Conservation (phyloP, 2,329 filamentous ascomycete genomes). For the Trichoderma harzianum region DNA sequence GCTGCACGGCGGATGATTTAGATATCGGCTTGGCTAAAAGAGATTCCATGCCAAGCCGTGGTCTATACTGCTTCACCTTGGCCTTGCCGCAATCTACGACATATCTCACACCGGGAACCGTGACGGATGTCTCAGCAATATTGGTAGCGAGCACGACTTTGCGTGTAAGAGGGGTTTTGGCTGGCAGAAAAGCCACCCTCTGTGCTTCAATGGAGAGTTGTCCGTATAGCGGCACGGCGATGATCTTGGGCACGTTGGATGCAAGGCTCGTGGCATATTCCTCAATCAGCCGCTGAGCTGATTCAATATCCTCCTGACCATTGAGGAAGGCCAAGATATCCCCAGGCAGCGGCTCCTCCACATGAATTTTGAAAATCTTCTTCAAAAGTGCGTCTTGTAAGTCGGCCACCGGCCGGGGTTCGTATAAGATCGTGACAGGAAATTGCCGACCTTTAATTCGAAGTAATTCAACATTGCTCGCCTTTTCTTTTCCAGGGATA, state of each 20-base stretch:
- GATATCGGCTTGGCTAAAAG: slow-evolving; percentile 88
- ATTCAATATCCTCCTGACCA: slow-evolving; percentile 89
- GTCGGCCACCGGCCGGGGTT: slow-evolving; percentile 70
- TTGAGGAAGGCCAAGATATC: slow-evolving; percentile 91
- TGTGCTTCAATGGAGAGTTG: slow-evolving; percentile 84
- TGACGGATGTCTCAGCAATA: slow-evolving; percentile 98
- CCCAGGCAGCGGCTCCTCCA: slow-evolving; percentile 84
- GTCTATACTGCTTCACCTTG: slow-evolving; percentile 89
- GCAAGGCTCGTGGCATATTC: slow-evolving; percentile 72
- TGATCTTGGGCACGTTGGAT: slow-evolving; percentile 68
- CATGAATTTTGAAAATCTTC: slow-evolving; percentile 80
- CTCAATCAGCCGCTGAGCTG: slow-evolving; percentile 73
- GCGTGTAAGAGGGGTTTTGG: slow-evolving; percentile 67
- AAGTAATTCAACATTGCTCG: slow-evolving; percentile 39
- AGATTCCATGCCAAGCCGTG: slow-evolving; percentile 82
- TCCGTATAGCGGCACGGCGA: slow-evolving; percentile 80
- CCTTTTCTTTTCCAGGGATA: slow-evolving; percentile 19
- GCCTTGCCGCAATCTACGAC: slow-evolving; percentile 92
- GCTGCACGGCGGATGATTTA: slow-evolving; percentile 87
- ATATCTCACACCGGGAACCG: slow-evolving; percentile 85
- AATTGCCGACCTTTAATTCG: slow-evolving; percentile 85
- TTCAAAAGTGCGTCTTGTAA: slow-evolving; percentile 79
- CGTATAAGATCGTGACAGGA: slow-evolving; percentile 75
- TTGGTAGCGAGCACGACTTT: slow-evolving; percentile 94
- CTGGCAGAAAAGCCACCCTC: slow-evolving; percentile 77